A percentile compares a stretch with the other conserved stretches of the same genome.
These are phyloP conservation scores for Diospyros kaki DNA, from an alignment of 148 eudicot species.

Conservation along the genomic window DNA sequence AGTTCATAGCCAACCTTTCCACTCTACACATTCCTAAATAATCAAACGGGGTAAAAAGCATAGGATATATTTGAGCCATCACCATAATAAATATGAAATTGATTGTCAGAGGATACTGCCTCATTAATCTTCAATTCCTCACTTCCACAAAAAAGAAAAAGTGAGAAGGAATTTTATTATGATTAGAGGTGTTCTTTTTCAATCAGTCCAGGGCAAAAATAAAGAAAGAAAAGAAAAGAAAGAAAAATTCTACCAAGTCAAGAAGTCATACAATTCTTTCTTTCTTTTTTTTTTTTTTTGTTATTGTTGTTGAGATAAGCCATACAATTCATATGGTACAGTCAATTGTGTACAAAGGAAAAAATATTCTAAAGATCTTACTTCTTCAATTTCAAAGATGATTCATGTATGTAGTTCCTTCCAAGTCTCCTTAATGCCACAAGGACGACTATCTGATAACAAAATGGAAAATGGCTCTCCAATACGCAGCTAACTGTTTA, in stretches of 20 bases:
- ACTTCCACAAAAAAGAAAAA: not conserved
- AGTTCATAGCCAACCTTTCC: no score
- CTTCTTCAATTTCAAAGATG: slow-evolving; percentile 6
- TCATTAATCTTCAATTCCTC: no score
- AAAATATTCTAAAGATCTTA: not conserved
- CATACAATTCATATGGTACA: not conserved
- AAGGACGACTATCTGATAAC: slow-evolving; percentile 29
- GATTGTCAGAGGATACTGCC: no score
- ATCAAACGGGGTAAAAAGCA: no score
- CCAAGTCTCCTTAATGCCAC: slow-evolving; percentile 1
- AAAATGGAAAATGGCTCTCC: slow-evolving; percentile 47
- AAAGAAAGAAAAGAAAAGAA: no score
- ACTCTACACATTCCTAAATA: no score
- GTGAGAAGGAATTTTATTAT: not conserved
- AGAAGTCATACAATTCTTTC: no score
- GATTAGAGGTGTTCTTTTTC: not conserved
- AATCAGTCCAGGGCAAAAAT: not conserved
- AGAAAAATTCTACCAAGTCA: no score
- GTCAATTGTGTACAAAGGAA: not conserved
- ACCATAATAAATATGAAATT: no score
- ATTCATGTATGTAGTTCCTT: not conserved
- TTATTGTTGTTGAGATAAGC: not conserved
- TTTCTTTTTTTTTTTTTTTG: no score
- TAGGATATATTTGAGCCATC: no score
- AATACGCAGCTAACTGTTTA: slow-evolving; percentile 67